Base-by-base conservation (phyloP, 805 yeast genomes). In the Ogataea ganodermae region DNA sequence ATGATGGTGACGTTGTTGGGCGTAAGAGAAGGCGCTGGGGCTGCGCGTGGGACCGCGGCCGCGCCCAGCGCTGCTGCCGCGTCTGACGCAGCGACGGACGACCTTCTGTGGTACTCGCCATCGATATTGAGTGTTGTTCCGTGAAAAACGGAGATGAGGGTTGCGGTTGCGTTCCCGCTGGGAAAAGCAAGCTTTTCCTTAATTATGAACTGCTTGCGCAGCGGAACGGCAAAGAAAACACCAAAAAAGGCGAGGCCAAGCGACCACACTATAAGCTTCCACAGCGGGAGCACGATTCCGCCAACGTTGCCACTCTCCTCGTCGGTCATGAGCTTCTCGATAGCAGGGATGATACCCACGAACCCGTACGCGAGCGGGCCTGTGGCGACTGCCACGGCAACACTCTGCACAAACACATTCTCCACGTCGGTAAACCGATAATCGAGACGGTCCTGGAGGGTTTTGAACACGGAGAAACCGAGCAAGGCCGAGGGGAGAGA, bases 331-430 rank as follows among this genome's bases (percentile, higher is more conserved):
- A 92, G 84, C 68, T 90, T 89, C 61, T 92, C 98, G 45, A 92
- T 84, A 1, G 99, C 98, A 0, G 99, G 99, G 1, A 94, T 78
- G 4, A 95, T 91, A 1, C 99, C 99, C 17, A 92, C 95, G 53
- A 92, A 80, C 0, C 98, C 98, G 67, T 86, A 92, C 0, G 97
- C 95, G 52, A 92, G 72, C 0, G 99, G 99, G 0, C 98, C 98
- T 0, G 99, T 94, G 1, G 99, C 99, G 1, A 89, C 95, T 0
- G 98, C 97, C 4, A 94, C 97, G 0, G 98, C 89, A 24, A 92
- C 81, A 65, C 96, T 88, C 63, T 89, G 97, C 0, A 89, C 84
- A 61, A 80, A 89, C 4, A 92, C 98, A 59, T 90, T 92, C 62
- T 94, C 98, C n/a, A 89, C 96, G 53, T 89, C 97, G 0, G 94